Evolutionary conservation across 2,329 filamentous ascomycete genomes (phyloP), one percentile per base, ranked within the genome.

Genomic region (Penicillium sp.): DNA sequence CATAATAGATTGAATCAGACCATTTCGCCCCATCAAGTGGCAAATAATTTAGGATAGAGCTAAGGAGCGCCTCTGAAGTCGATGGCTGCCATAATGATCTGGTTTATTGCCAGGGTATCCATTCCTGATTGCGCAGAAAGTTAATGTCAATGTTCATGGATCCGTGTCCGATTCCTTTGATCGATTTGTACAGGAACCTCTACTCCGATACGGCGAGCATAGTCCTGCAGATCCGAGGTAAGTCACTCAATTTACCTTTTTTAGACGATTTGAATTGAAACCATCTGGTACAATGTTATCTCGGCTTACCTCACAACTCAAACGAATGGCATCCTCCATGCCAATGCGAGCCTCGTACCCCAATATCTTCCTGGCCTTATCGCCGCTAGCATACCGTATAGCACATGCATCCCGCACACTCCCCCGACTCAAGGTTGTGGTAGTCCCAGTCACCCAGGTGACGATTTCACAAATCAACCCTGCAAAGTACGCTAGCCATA

Each of bases 371-470:
- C 69, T 77, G 40, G 82, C 82, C 63, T 83, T 84, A 12, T 72
- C 68, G 27, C 81, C 79, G 62, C 75, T 79, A 20, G 80, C 78
- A 73, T 85, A 86, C 50, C 81, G 72, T 46, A 77, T 73, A 37
- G 78, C 74, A 55, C 79, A 79, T 33, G 78, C 82, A 71, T 86
- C 84, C 60, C 74, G 75, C 4, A 86, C 79, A 59, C 79, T 79
- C 2, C 82, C 83, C 35, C 80, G 72, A 67, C 79, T 80, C 49
- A 86, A 67, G 14, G 76, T 79, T 4, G 74, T 72, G 26, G 77
- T 69, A 4, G 63, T 67, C 0, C 81, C 79, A 7, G 72, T 76
- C 6, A 78, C 52, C 75, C 80, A 82, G 31, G 75, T 78, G 52
- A 74, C 67, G 50, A 68, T 72, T 65, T 85, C 82, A 41, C 76